Evolutionary conservation across 2,329 filamentous ascomycete genomes (phyloP).

Genomic region (Xylaria polymorpha): DNA sequence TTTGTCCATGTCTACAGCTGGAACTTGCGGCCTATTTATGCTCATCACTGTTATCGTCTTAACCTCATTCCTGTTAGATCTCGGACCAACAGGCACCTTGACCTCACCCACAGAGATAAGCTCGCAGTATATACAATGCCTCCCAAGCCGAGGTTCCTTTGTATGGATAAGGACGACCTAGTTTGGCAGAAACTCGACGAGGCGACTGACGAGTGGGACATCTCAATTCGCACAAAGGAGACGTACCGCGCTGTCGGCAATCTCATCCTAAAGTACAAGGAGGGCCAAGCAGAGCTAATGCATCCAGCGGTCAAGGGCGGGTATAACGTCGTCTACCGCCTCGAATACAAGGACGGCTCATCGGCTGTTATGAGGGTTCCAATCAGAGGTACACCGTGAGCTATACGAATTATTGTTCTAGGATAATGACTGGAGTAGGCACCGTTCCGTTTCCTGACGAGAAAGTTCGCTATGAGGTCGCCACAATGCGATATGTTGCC

Average conservation of each 20-base stretch:
- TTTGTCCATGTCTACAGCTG: no score
- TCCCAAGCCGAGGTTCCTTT: no score
- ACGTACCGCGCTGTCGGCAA: slow-evolving; percentile 20
- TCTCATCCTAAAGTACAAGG: slow-evolving; percentile 25
- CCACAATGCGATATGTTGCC: slow-evolving; percentile 51
- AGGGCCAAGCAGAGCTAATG: slow-evolving; percentile 22
- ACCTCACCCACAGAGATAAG: no score
- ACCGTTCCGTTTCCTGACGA: slow-evolving; percentile 50
- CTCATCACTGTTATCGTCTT: no score
- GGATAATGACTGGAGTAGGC: slow-evolving; percentile 20
- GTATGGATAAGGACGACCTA: no score
- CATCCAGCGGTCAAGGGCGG: slow-evolving; percentile 25
- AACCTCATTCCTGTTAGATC: no score
- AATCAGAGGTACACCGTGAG: slow-evolving; percentile 27
- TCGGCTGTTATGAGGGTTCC: slow-evolving; percentile 24
- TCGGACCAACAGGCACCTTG: no score
- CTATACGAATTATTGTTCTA: slow-evolving; percentile 23
- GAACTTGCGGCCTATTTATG: no score
- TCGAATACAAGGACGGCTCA: slow-evolving; percentile 29
- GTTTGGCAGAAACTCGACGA: no score
- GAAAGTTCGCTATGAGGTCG: slow-evolving; percentile 53
- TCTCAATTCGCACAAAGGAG: slow-evolving; percentile 23
- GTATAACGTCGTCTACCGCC: slow-evolving; percentile 28
- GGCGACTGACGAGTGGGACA: no score
- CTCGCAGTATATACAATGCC: no score